Percentiles rank a stretch among this genome's conserved stretches.
phyloP scores from a whole-genome alignment of 176 grass and related monocot species.

The Tillandsia leiboldiana region DNA sequence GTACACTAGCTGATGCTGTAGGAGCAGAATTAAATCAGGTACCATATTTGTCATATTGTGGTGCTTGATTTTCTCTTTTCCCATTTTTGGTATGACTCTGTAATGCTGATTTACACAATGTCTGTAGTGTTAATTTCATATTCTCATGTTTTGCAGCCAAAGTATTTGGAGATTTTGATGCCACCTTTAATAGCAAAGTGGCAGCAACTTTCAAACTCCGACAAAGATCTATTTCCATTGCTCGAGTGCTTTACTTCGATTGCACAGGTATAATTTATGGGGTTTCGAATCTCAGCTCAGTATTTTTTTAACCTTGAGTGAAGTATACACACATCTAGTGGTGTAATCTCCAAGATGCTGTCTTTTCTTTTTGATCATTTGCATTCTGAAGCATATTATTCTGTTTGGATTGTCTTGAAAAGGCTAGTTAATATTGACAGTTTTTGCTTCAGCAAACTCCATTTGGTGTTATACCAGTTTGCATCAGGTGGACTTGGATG shows the following conservation, averaged over 20 bases:
- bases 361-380: neutral
- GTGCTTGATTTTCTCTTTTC: conserved; percentile 18
- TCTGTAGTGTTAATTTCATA: neutral
- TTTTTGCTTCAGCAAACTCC: neutral
- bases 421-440: neutral
- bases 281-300: neutral
- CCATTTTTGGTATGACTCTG: conserved; percentile 1
- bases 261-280: conserved; percentile 50
- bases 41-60: conserved; percentile 16
- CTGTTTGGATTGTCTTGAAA: neutral
- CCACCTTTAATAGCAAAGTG: conserved; percentile 88
- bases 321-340: neutral
- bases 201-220: conserved; percentile 87
- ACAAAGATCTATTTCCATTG: conserved; percentile 93
- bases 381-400: neutral
- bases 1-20: conserved; percentile 96
- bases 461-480: neutral
- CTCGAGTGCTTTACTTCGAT: conserved; percentile 99
- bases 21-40: conserved; percentile 94
- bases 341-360: neutral
- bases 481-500: neutral
- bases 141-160: conserved; percentile 43
- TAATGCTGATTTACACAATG: conserved; percentile 1
- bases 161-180: conserved; percentile 96
- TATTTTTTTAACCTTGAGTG: neutral